A percentile compares a stretch with the other conserved stretches of the same genome.
Conservation (phyloP, 2,329 filamentous ascomycete species). For the Metarhizium rileyi region DNA sequence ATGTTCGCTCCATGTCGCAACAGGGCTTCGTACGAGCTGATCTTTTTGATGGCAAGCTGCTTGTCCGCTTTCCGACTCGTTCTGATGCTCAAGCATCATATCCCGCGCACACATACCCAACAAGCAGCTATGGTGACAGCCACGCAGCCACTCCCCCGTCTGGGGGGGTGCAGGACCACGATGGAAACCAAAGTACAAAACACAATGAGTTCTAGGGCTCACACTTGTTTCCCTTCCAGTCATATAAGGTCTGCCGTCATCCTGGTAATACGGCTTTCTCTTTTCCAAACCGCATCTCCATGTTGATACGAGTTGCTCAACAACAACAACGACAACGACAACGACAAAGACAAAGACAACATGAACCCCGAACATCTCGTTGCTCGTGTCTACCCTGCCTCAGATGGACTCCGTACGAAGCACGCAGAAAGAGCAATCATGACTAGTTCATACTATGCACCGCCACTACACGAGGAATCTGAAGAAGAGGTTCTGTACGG, state of each 20-base stretch:
- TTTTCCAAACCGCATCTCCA: too few relatives aligned
- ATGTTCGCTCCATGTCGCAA: too few relatives aligned
- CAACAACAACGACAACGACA: too few relatives aligned
- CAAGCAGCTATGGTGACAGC: neutral
- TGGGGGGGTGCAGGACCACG: neutral
- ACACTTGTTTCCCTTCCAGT: neutral
- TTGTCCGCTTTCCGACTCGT: too few relatives aligned
- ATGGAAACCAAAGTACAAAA: neutral
- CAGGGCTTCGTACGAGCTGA: too few relatives aligned
- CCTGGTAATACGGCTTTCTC: too few relatives aligned
- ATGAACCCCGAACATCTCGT: constrained; percentile 7
- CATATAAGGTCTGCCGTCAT: neutral
- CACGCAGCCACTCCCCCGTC: neutral
- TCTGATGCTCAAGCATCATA: too few relatives aligned
- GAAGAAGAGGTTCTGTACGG: constrained; percentile 1
- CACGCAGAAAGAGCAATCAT: neutral
- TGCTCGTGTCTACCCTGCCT: constrained; percentile 3
- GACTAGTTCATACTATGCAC: constrained; percentile 1
- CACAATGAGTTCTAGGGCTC: too few relatives aligned
- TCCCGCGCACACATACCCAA: neutral
- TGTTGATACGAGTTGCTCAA: too few relatives aligned
- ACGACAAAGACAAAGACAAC: too few relatives aligned
- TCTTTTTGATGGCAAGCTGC: too few relatives aligned
- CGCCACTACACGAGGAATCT: neutral
- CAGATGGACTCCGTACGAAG: neutral